These are phyloP conservation scores for Fusarium staphyleae DNA, from an alignment of 2,329 filamentous ascomycete species.

Conservation along the genomic window DNA sequence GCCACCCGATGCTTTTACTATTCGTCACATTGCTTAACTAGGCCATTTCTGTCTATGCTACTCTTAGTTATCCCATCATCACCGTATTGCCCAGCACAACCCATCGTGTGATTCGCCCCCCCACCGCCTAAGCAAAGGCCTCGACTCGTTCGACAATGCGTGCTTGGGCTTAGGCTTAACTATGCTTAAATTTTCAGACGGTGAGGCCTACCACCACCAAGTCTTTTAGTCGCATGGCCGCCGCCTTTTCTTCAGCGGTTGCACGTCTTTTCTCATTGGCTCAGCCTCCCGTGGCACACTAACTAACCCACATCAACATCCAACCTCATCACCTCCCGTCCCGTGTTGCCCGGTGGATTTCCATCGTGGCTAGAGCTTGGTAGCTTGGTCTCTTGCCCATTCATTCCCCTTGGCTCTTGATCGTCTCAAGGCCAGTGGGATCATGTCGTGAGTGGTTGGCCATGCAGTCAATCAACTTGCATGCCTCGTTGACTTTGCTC, in stretches of 20 bases:
- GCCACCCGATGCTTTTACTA: background rate
- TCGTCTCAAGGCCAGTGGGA: background rate
- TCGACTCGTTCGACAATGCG: conserved; percentile 35
- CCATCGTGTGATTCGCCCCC: conserved; percentile 31
- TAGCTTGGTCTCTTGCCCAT: conserved; percentile 2
- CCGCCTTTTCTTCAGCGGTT: conserved; percentile 16
- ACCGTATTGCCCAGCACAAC: conserved; percentile 18
- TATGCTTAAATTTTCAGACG: too few species aligned
- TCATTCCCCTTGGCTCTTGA: too few species aligned
- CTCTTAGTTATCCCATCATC: conserved; percentile 14
- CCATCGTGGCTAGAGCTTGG: conserved; percentile 2
- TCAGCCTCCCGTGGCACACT: conserved; percentile 5
- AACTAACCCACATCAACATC: conserved; percentile 10
- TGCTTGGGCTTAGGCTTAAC: conserved; percentile 11
- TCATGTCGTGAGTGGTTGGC: conserved; percentile 13
- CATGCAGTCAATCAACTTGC: conserved; percentile 27
- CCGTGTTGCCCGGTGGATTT: conserved; percentile 22
- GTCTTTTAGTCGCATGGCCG: conserved; percentile 6
- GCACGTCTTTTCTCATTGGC: conserved; percentile 25
- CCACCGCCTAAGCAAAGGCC: conserved; percentile 24
- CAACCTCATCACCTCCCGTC: conserved; percentile 8
- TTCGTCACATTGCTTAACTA: conserved; percentile 19
- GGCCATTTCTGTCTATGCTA: conserved; percentile 11
- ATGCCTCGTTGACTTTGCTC: conserved; percentile 6
- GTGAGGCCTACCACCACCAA: conserved; percentile 27